Evolutionary conservation across 805 yeast genomes (phyloP).

Genomic region (Isabelozyma gotoi): DNA sequence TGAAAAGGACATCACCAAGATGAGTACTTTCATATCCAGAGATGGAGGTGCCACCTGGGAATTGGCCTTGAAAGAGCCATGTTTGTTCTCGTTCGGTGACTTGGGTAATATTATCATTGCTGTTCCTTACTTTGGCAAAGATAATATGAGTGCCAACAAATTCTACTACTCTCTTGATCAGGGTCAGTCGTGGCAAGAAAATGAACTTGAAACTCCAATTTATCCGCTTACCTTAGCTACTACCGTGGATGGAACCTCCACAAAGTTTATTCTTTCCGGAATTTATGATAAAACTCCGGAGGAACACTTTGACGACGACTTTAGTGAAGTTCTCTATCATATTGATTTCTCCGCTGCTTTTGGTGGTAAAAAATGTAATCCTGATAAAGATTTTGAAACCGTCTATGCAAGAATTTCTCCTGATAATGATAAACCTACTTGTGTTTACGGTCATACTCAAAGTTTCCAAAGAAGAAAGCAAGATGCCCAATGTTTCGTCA

Average conservation of each 20-base stretch:
- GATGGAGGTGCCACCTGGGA: constrained; percentile 82
- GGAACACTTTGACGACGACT: constrained; percentile 5
- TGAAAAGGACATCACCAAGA: constrained; percentile 8
- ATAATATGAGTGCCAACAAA: constrained; percentile 29
- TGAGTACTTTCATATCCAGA: constrained; percentile 60
- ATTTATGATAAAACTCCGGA: constrained; percentile 13
- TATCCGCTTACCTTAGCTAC: constrained; percentile 48
- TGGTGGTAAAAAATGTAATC: constrained; percentile 42
- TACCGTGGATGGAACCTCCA: constrained; percentile 69
- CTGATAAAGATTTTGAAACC: constrained; percentile 58
- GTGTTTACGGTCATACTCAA: constrained; percentile 71
- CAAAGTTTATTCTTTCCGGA: constrained; percentile 55
- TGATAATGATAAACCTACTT: constrained; percentile 36
- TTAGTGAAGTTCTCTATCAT: constrained; percentile 25
- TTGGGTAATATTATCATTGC: constrained; percentile 73
- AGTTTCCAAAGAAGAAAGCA: constrained; percentile 62
- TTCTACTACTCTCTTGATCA: constrained; percentile 64
- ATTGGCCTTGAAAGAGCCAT: constrained; percentile 50
- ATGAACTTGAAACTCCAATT: constrained; percentile 45
- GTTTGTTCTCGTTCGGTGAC: constrained; percentile 66
- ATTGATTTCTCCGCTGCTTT: constrained; percentile 62
- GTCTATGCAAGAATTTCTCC: constrained; percentile 52
- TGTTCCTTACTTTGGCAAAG: constrained; percentile 37
- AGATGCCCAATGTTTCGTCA: constrained; percentile 62
- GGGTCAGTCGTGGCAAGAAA: constrained; percentile 63